Evolutionary conservation across 305 asterid species (phyloP).

Genomic region (Plantago coronopus): DNA sequence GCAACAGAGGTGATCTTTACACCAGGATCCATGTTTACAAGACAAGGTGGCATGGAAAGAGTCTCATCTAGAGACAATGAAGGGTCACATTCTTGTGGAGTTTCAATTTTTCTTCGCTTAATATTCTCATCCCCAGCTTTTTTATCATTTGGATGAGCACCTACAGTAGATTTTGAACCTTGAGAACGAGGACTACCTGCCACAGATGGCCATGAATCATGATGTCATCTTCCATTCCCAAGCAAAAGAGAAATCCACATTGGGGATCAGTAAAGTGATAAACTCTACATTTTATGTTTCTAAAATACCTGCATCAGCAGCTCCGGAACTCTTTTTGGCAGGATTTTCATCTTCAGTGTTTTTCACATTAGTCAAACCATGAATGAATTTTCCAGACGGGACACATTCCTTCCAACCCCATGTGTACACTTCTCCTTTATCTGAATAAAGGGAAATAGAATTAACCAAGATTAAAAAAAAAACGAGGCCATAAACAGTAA

Average conservation of each 20-base stretch:
- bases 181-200: conserved; percentile 36
- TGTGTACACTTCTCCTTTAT: conserved; percentile 49
- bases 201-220: conserved; percentile 21
- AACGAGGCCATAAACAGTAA: not conserved
- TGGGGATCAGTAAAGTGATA: conserved; percentile 1
- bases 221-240: conserved; percentile 22
- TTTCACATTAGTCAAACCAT: conserved; percentile 30
- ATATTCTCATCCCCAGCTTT: conserved; percentile 38
- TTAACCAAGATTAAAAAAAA: not conserved
- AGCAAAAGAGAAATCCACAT: conserved; percentile 2
- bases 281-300: not conserved
- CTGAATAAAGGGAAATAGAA: conserved; percentile 28
- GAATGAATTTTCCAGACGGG: conserved; percentile 43
- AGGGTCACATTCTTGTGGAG: conserved; percentile 41
- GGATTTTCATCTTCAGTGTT: conserved; percentile 35
- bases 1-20: conserved; percentile 61
- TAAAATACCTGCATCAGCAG: conserved; percentile 43
- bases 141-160: conserved; percentile 34
- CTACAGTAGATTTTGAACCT: conserved; percentile 29
- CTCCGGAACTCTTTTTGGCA: conserved; percentile 30
- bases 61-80: conserved; percentile 46
- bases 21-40: conserved; percentile 52
- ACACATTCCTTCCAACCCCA: conserved; percentile 84
- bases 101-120: conserved; percentile 43
- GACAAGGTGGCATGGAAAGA: conserved; percentile 61